Evolutionary conservation across 1,284 basidiomycete species (phyloP), one percentile per base, ranked within the genome.

Genomic region (Leucoagaricus sp.): DNA sequence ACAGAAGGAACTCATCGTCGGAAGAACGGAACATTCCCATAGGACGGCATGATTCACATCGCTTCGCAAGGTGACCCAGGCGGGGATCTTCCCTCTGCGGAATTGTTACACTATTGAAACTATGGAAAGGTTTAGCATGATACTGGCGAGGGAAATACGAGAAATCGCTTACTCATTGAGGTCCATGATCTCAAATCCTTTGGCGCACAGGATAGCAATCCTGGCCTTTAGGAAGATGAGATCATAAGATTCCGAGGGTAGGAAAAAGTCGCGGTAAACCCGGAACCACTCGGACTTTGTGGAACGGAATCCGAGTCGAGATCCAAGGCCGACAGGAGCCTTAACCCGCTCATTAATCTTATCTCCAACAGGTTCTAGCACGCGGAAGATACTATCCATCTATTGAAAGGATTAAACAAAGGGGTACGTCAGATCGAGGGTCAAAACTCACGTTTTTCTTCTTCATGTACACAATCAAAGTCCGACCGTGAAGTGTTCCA

Each of bases 111-210:
- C 91, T 93, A 72, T 93, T 90, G 73, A 94, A 89, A 67, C 90
- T 93, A 61, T 9, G 47, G 52, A 38, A 26, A 31, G 21, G 26
- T 19, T 46, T 47, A 26, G 38, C 15, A 61, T 17, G 58, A 46
- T n/a, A n/a, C n/a, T n/a, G 25, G 25, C 12, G 26, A 26, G 12
- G 17, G 25, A 3, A 38, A 42, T 23, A 23, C n/a, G 21, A 33
- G 40, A 17, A 6, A 41, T 58, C 6, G 4, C 77, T 90, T 72
- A 93, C 93, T 93, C 89, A 3, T 84, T 84, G 42, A 98, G 80
- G 67, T 97, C 93, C 91, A 97, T 96, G 64, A 97, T 96, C 73
- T 96, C 94, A 67, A 98, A 96, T 28, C 93, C 94, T 69, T 91
- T 93, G 0, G 91, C 85, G 64, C 94, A 95, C 40, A 96, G 82